These are phyloP conservation scores for Alliaria petiolata DNA, from an alignment of 345 rosid species.

Conservation along the genomic window DNA sequence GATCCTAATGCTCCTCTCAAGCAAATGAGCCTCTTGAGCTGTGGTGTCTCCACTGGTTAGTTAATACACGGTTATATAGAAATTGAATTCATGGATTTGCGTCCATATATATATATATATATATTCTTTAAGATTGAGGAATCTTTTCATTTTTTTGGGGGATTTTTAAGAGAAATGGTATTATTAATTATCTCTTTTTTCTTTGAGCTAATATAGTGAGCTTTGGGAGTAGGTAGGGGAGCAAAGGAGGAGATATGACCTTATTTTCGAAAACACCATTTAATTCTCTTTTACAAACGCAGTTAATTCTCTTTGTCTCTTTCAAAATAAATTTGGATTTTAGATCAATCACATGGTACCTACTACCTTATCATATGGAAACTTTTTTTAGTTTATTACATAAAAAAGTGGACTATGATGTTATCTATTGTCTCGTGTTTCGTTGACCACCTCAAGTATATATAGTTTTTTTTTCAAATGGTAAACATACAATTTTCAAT, in stretches of 20 bases:
- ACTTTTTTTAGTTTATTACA: too few relatives aligned
- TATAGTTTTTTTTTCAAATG: neutral
- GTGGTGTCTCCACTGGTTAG: slow-evolving; percentile 68
- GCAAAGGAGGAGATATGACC: neutral
- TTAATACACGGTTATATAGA: neutral
- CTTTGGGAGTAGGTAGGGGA: neutral
- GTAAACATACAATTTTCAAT: neutral
- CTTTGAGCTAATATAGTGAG: neutral
- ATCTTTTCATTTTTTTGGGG: neutral
- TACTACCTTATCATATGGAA: too few relatives aligned
- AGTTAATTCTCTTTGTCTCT: slow-evolving; percentile 1
- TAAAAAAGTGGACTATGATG: neutral
- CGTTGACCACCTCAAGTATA: neutral
- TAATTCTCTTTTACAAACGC: neutral
- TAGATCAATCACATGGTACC: neutral
- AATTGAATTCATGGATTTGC: neutral
- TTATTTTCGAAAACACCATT: neutral
- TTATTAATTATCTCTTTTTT: neutral
- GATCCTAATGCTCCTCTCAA: slow-evolving; percentile 44
- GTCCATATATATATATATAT: neutral
- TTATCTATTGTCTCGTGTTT: neutral
- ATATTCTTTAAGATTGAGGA: neutral
- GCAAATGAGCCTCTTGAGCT: slow-evolving; percentile 60
- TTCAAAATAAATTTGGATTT: neutral
- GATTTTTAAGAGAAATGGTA: neutral